These are phyloP conservation scores for Neocucurbitaria cava DNA, from an alignment of 2,329 filamentous ascomycete genomes.

Conservation along the genomic window DNA sequence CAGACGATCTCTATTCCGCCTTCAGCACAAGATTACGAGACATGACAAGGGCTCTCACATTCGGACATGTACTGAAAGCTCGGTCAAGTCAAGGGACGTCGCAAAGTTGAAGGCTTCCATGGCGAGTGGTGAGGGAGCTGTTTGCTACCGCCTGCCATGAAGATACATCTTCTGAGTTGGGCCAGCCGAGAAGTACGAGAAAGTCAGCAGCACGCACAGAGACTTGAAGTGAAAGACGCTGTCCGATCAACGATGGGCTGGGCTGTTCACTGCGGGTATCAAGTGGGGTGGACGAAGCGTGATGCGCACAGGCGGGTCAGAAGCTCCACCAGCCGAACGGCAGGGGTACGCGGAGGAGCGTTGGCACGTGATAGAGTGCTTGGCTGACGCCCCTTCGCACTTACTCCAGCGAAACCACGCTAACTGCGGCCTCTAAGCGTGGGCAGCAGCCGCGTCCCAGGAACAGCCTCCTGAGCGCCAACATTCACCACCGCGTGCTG, in stretches of 20 bases:
- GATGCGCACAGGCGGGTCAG: constrained; percentile 2
- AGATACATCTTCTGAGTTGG: constrained; percentile 7
- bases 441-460: constrained; percentile 16
- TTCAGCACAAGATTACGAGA: constrained; percentile 23
- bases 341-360: constrained; percentile 30
- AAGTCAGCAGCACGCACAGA: neutral
- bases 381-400: constrained; percentile 27
- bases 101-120: constrained; percentile 99
- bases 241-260: neutral
- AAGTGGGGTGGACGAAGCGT: constrained; percentile 14
- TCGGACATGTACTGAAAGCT: constrained; percentile 69
- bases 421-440: constrained; percentile 14
- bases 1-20: constrained; percentile 66
- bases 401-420: constrained; percentile 27
- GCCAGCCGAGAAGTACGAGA: neutral
- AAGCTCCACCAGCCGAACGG: constrained; percentile 3
- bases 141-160: constrained; percentile 35
- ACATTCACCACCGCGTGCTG: neutral
- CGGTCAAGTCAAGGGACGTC: constrained; percentile 80
- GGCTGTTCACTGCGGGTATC: neutral
- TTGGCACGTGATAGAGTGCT: constrained; percentile 24
- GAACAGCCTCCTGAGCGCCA: neutral
- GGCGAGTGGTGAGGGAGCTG: constrained; percentile 27
- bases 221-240: neutral
- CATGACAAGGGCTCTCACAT: constrained; percentile 57